Base-by-base conservation (phyloP, 352 stramenopile genomes). In the Phytophthora ohioensis region DNA sequence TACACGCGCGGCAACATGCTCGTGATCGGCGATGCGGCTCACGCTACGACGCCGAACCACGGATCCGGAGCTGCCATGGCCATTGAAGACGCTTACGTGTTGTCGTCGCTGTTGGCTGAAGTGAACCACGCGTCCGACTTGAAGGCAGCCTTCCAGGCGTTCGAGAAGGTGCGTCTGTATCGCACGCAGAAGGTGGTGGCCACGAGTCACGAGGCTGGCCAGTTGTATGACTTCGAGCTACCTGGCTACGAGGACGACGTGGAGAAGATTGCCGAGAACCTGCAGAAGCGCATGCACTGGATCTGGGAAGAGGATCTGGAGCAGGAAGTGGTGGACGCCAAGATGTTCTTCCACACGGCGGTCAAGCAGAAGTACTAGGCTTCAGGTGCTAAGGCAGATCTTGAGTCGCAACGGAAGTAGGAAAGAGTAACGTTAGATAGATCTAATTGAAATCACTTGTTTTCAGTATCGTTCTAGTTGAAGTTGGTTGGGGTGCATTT, bases 91-190 rank as follows among this genome's bases (percentile, higher is more conserved):
- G 72, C 67, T 11, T 79, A 71, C 43, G 72, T 79, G 39, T 47
- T 79, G 49, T 72, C 72, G 21, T 72, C 67, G 10, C 43, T 79
- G 47, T 53, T 79, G 43, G 46, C 72, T n/a, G 67, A 76, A 5
- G 62, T 76, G 32, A n/a, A 65, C 1, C 51, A 65, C 12, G 58
- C 67, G 10, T 71, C 47, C n/a, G 57, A 76, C 7, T 49, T 79
- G 9, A 49, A 71, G n/a, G 62, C 57, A 4, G 72, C 72, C 7
- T 79, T 79, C 48, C 57, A 64, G 27, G 72, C 72, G 0, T 76
- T 79, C 34, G 72, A 79, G 53, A 79, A 76, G 67, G 72, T 79
- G 63, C 72, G 72, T 48, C 47, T 79, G 57, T 79, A 76, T 38
- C 72, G 72, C 57, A 76, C 72, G 53, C 62, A 76, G 62, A 79